Base-by-base conservation (phyloP, 768 basidiomycete genomes). In the Leccinum barrowsii region DNA sequence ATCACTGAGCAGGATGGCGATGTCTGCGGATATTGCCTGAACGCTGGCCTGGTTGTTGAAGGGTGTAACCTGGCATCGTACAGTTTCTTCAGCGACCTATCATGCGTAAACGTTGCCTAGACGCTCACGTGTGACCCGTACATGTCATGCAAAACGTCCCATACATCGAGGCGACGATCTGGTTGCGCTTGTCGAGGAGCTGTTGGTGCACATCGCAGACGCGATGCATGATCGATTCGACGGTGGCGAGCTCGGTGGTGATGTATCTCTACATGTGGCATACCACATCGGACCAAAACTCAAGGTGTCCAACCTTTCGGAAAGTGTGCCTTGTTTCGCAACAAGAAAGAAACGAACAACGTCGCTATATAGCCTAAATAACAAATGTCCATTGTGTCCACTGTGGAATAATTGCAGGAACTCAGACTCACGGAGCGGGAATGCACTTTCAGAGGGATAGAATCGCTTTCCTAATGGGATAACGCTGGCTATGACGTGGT, bases 371-470 rank as follows among this genome's bases (percentile, higher is more conserved):
- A 82, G 60, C 87, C 96, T 97, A 65, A 6, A 59, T 44, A 58
- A 26, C 17, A 40, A 34, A 2, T 8, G 5, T 65, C 7, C 17
- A 51, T 55, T 47, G 46, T 19, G 49, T 46, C 22, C 15, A 37
- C 40, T 24, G 28, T 44, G 26, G 19, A 47, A 28, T 28, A 3
- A 13, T n/a, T 30, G 7, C 2, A 58, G 22, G 47, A 30, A 51
- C 5, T 54, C 50, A 61, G 21, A 51, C 91, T 69, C 66, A 94
- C 94, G 83, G 28, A 94, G 76, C 17, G 94, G 94, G 74, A 96
- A 94, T 10, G 93, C 90, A 58, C 85, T 86, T 60, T 94, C 92
- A 2, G 94, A 96, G 0, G 94, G 92, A 69, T 90, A 93, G 71
- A 95, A 96, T 21, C 90, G 80, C 64, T 90, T 86, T 19, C 90